Conservation (phyloP, 495 filamentous ascomycete genomes). For the Umbilicaria muhlenbergii region DNA sequence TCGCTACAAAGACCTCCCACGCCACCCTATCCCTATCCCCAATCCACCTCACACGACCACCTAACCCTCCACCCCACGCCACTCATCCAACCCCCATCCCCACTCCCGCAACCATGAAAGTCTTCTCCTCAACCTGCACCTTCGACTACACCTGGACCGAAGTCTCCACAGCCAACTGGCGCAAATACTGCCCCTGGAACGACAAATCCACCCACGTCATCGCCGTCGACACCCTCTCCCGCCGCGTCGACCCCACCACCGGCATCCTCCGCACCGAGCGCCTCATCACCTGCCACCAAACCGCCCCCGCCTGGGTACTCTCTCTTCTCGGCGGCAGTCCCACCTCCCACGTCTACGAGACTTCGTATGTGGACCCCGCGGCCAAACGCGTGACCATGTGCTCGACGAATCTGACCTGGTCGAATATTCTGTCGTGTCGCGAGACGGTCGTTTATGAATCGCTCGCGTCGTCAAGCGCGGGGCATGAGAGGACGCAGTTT, state of each 20-base stretch:
- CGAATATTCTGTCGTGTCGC: conserved; percentile 71
- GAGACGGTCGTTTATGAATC: conserved; percentile 82
- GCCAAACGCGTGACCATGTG: conserved; percentile 84
- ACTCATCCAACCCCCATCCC: no score
- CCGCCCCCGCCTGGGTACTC: conserved; percentile 72
- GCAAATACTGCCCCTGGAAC: conserved; percentile 98
- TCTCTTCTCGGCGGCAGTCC: conserved; percentile 55
- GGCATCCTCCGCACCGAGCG: conserved; percentile 92
- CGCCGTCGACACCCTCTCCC: conserved; percentile 80
- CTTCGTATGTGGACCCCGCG: conserved; percentile 76
- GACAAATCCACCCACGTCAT: conserved; percentile 86
- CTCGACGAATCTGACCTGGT: conserved; percentile 78
- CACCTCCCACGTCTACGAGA: conserved; percentile 80
- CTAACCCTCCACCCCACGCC: neutral
- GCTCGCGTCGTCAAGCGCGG: no score
- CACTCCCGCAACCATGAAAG: conserved; percentile 49
- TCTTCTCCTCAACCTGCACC: conserved; percentile 74
- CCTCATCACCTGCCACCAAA: conserved; percentile 87
- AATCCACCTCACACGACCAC: neutral
- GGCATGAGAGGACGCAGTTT: conserved; percentile 60
- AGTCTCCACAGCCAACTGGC: conserved; percentile 98
- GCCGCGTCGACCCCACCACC: conserved; percentile 61
- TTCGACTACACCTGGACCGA: conserved; percentile 98
- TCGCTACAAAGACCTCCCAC: no score
- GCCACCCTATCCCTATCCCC: neutral